phyloP scores from a whole-genome alignment of 2,329 filamentous ascomycete species.

The Fragosphaeria purpurea region DNA sequence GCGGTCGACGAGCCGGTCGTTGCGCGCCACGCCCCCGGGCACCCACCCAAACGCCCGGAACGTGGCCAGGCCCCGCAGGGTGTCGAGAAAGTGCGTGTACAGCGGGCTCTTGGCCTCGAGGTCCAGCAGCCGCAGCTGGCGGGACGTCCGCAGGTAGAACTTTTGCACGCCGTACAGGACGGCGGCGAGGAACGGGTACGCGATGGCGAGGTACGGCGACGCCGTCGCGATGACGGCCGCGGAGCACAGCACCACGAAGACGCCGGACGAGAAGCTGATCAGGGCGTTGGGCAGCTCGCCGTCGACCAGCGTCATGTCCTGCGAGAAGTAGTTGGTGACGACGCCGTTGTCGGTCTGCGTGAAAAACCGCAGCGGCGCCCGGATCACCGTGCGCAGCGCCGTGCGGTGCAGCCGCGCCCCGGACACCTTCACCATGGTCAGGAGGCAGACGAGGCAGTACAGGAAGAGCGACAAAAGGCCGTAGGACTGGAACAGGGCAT shows the following conservation, averaged over 20 bases:
- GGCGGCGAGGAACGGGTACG: conserved; percentile 37
- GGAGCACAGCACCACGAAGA: conserved; percentile 15
- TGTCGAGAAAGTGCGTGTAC: conserved; percentile 46
- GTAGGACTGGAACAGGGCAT: conserved; percentile 16
- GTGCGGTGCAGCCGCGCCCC: conserved; percentile 19
- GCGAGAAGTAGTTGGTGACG: conserved; percentile 30
- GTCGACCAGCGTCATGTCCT: conserved; percentile 32
- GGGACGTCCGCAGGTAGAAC: conserved; percentile 49
- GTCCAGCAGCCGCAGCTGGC: conserved; percentile 50
- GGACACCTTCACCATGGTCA: conserved; percentile 12
- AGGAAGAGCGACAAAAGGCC: conserved; percentile 14
- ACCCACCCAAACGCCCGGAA: conserved; percentile 49
- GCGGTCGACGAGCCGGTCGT: conserved; percentile 37
- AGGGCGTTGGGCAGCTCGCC: conserved; percentile 25
- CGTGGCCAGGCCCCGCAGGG: conserved; percentile 43
- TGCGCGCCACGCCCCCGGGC: conserved; percentile 30
- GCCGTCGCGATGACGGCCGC: conserved; percentile 21
- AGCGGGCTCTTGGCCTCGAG: conserved; percentile 51
- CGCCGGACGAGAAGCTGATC: conserved; percentile 15
- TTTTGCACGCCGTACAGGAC: conserved; percentile 42
- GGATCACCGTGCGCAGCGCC: conserved; percentile 22
- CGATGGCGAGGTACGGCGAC: conserved; percentile 23
- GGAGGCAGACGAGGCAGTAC: conserved; percentile 13
- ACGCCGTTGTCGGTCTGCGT: conserved; percentile 25
- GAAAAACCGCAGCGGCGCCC: conserved; percentile 24